These are phyloP conservation scores for Leucosporidium creatinivorum DNA, from an alignment of 768 basidiomycete genomes.

Conservation along the genomic window DNA sequence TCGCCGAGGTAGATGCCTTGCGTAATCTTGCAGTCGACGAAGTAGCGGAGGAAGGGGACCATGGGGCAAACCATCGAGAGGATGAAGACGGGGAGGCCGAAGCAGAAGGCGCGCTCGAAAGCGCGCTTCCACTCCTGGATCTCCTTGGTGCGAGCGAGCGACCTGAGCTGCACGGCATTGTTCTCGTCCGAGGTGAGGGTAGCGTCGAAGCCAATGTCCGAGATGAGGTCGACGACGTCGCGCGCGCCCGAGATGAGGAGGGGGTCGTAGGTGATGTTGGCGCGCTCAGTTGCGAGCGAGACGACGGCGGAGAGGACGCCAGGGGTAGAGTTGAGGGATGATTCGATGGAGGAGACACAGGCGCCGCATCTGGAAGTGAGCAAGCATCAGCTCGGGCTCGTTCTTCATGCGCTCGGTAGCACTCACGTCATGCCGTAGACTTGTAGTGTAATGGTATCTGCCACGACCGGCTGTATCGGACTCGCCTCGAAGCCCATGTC, in stretches of 20 bases:
- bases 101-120: slow-evolving; percentile 63
- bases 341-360: slow-evolving; percentile 70
- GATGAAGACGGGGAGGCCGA: slow-evolving; percentile 92
- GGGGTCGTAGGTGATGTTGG: slow-evolving; percentile 68
- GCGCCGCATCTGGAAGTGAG: slow-evolving; percentile 51
- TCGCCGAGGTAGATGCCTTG: slow-evolving; percentile 75
- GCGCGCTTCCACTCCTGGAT: slow-evolving; percentile 80
- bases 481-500: slow-evolving; percentile 89
- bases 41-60: slow-evolving; percentile 53
- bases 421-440: slow-evolving; percentile 77
- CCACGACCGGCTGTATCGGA: slow-evolving; percentile 57
- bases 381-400: background rate
- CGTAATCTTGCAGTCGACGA: slow-evolving; percentile 52
- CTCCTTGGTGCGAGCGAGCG: slow-evolving; percentile 81
- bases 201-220: slow-evolving; percentile 84
- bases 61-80: slow-evolving; percentile 74
- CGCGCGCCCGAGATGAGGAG: slow-evolving; percentile 59
- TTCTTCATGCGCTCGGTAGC: background rate
- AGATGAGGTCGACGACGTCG: slow-evolving; percentile 80
- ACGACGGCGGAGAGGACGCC: slow-evolving; percentile 67
- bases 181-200: slow-evolving; percentile 65
- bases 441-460: slow-evolving; percentile 62
- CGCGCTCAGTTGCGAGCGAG: slow-evolving; percentile 62
- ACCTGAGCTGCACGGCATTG: slow-evolving; percentile 74
- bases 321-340: slow-evolving; percentile 58